A percentile compares a stretch with the other conserved stretches of the same genome.
Conservation (phyloP, 805 yeast species). For the Brettanomyces nanus region DNA sequence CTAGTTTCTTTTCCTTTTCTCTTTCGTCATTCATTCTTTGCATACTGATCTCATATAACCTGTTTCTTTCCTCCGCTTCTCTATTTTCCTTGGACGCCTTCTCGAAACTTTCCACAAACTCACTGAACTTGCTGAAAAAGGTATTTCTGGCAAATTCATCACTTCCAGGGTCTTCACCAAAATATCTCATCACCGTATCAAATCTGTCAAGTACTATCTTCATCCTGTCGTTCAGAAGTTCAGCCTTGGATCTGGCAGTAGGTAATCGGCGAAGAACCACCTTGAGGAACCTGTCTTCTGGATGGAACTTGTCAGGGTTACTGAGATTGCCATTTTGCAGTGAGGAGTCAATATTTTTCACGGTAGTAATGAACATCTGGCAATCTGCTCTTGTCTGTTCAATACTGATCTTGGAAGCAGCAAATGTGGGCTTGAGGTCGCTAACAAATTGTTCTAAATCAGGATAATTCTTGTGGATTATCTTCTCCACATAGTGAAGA, state of each 20-base stretch:
- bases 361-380: slow-evolving; percentile 45
- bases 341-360: slow-evolving; percentile 66
- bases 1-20: slow-evolving; percentile 26
- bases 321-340: slow-evolving; percentile 79
- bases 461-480: slow-evolving; percentile 79
- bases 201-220: slow-evolving; percentile 57
- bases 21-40: slow-evolving; percentile 40
- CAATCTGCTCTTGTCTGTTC: slow-evolving; percentile 79
- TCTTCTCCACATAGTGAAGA: slow-evolving; percentile 84
- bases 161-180: slow-evolving; percentile 74
- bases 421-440: slow-evolving; percentile 52
- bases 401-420: slow-evolving; percentile 66
- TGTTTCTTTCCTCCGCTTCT: slow-evolving; percentile 73
- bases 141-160: slow-evolving; percentile 60
- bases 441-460: slow-evolving; percentile 66
- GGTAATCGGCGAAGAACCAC: slow-evolving; percentile 61
- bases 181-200: slow-evolving; percentile 64
- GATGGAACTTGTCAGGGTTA: slow-evolving; percentile 72
- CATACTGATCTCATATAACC: slow-evolving; percentile 70
- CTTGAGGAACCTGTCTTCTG: slow-evolving; percentile 62
- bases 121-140: slow-evolving; percentile 74
- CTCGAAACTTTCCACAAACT: slow-evolving; percentile 70
- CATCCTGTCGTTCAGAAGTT: slow-evolving; percentile 55
- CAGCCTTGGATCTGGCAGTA: slow-evolving; percentile 65
- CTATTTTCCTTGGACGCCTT: slow-evolving; percentile 74